Evolutionary conservation across 768 basidiomycete species (phyloP).

Genomic region (Hygrocybe coccinea): DNA sequence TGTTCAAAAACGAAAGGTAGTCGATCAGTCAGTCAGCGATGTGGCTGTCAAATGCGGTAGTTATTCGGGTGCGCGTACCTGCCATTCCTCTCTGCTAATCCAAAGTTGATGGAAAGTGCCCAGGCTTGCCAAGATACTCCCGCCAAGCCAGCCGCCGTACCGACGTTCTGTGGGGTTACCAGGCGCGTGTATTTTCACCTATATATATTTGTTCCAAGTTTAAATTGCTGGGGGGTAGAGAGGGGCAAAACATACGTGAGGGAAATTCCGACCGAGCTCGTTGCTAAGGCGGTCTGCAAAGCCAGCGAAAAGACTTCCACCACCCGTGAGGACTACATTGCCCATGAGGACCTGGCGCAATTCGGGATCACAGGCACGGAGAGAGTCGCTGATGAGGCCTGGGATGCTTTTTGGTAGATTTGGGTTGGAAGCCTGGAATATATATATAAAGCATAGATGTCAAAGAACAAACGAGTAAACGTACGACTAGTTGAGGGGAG

Average conservation of each 20-base stretch:
- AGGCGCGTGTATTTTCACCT: conserved; percentile 90
- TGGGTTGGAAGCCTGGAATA: conserved; percentile 54
- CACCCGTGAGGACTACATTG: conserved; percentile 95
- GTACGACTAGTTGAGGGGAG: conserved; percentile 48
- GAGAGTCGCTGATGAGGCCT: conserved; percentile 67
- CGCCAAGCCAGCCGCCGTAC: conserved; percentile 94
- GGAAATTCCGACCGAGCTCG: conserved; percentile 71
- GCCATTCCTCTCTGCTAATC: conserved; percentile 93
- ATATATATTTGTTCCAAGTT: conserved; percentile 1
- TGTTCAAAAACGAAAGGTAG: too few relatives aligned
- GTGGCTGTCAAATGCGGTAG: background rate
- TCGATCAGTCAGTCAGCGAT: conserved; percentile 3
- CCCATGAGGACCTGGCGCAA: conserved; percentile 83
- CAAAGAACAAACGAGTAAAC: conserved; percentile 15
- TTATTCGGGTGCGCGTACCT: conserved; percentile 53
- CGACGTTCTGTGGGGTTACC: conserved; percentile 86
- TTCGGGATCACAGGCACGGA: conserved; percentile 87
- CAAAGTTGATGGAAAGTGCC: conserved; percentile 98
- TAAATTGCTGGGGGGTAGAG: background rate
- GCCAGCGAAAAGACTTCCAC: conserved; percentile 81
- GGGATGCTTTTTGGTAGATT: conserved; percentile 73
- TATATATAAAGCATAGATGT: too few relatives aligned
- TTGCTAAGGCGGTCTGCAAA: conserved; percentile 75
- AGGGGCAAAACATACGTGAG: conserved; percentile 55
- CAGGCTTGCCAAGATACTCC: conserved; percentile 88